phyloP scores from a whole-genome alignment of 805 yeast genomes.

The Teunomyces tritomae region DNA sequence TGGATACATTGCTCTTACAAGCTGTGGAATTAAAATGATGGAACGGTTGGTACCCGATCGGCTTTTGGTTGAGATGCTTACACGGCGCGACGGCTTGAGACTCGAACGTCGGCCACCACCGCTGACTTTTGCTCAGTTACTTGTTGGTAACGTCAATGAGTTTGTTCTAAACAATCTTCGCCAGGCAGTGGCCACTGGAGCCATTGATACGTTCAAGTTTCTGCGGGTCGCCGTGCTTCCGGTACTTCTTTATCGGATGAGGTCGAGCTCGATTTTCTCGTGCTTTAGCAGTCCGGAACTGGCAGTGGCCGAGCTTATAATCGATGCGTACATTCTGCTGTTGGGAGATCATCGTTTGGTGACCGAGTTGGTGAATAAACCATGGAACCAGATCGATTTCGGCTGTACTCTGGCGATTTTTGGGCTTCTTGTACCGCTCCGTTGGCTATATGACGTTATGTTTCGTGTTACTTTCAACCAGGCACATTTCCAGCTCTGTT shows the following conservation, averaged over 20 bases:
- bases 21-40: conserved; percentile 37
- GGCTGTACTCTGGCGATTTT: conserved; percentile 29
- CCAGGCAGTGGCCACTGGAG: conserved; percentile 27
- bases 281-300: conserved; percentile 20
- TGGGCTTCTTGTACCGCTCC: conserved; percentile 33
- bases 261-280: conserved; percentile 28
- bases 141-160: conserved; percentile 15
- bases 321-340: conserved; percentile 36
- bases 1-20: conserved; percentile 38
- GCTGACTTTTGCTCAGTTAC: neutral
- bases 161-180: conserved; percentile 21
- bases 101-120: neutral
- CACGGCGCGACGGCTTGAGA: conserved; percentile 4
- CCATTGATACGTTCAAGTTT: conserved; percentile 36
- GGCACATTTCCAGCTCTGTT: conserved; percentile 27
- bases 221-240: conserved; percentile 40
- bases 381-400: conserved; percentile 24
- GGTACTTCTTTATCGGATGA: conserved; percentile 35
- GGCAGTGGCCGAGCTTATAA: conserved; percentile 29
- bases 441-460: conserved; percentile 37
- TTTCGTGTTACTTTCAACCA: conserved; percentile 33
- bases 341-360: conserved; percentile 35
- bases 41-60: conserved; percentile 36
- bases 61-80: conserved; percentile 25
- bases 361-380: conserved; percentile 11